Conservation (phyloP, 2,329 filamentous ascomycete species). For the Xylariomycetidae sp. region DNA sequence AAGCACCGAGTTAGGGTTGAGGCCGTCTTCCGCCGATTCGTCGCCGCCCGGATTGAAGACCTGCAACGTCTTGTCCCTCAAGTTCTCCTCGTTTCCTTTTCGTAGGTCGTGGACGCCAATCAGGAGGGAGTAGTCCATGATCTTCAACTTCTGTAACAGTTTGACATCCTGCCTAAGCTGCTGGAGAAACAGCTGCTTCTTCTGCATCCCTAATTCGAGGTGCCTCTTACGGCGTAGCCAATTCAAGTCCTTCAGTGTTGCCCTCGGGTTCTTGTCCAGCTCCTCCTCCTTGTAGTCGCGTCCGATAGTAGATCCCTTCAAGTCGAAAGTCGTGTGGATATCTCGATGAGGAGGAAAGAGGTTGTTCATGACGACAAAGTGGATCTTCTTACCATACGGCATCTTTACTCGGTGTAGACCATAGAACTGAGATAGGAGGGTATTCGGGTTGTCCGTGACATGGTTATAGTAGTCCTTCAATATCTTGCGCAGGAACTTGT, state of each 20-base stretch:
- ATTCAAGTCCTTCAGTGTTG: slow-evolving; percentile 94
- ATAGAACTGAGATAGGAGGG: slow-evolving; percentile 95
- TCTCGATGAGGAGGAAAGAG: slow-evolving; percentile 95
- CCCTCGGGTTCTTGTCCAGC: slow-evolving; percentile 80
- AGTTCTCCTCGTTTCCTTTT: slow-evolving; percentile 90
- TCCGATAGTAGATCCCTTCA: slow-evolving; percentile 94
- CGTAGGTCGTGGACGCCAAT: slow-evolving; percentile 89
- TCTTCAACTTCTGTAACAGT: slow-evolving; percentile 80
- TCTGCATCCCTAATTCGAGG: slow-evolving; percentile 82
- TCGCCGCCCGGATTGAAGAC: slow-evolving; percentile 90
- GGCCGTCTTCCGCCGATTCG: slow-evolving; percentile 49
- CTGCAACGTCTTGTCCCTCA: slow-evolving; percentile 82
- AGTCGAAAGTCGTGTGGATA: slow-evolving; percentile 93
- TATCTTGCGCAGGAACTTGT: slow-evolving; percentile 80
- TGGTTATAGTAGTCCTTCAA: slow-evolving; percentile 91
- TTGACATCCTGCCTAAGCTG: slow-evolving; percentile 86
- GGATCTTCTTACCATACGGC: slow-evolving; percentile 95
- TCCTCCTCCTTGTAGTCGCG: slow-evolving; percentile 88
- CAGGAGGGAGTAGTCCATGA: slow-evolving; percentile 98
- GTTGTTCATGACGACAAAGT: slow-evolving; percentile 99
- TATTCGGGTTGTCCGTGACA: slow-evolving; percentile 90
- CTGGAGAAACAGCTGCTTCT: slow-evolving; percentile 82
- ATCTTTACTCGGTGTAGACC: slow-evolving; percentile 97
- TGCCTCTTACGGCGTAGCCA: slow-evolving; percentile 85
- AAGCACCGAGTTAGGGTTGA: slow-evolving; percentile 58